phyloP scores from a whole-genome alignment of 2,329 filamentous ascomycete genomes.

The Pyrenochaeta sp. region DNA sequence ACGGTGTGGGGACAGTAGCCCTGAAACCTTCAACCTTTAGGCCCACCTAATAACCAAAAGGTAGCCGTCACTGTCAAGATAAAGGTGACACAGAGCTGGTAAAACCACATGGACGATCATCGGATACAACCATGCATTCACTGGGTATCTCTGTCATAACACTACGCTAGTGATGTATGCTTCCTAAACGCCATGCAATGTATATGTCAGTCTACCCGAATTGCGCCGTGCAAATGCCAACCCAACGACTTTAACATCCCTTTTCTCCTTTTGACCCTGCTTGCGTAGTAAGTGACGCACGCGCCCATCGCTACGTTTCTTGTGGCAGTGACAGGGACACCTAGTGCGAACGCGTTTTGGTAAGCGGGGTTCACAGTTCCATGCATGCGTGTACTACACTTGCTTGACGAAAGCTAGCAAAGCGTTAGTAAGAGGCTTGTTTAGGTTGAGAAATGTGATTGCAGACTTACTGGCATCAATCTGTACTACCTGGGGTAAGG shows the following conservation, averaged over 20 bases:
- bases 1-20: conserved; percentile 24
- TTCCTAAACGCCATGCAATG: conserved; percentile 18
- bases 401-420: conserved; percentile 31
- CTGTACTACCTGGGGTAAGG: conserved; percentile 86
- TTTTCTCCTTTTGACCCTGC: not conserved
- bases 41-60: too few species aligned
- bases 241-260: not conserved
- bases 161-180: not conserved
- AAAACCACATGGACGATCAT: too few species aligned
- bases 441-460: not conserved
- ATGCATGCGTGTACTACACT: conserved; percentile 14
- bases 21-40: too few species aligned
- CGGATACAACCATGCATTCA: conserved; percentile 2
- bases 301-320: not conserved
- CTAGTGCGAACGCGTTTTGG: not conserved
- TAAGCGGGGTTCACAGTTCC: not conserved
- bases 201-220: conserved; percentile 2
- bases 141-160: conserved; percentile 10
- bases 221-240: conserved; percentile 8
- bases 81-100: too few species aligned
- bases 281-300: not conserved
- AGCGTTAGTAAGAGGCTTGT: conserved; percentile 4
- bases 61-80: too few species aligned
- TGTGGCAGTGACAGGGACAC: not conserved
- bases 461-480: conserved; percentile 91